Conservation (phyloP, 140 eudicot species). For the Stevia rebaudiana region DNA sequence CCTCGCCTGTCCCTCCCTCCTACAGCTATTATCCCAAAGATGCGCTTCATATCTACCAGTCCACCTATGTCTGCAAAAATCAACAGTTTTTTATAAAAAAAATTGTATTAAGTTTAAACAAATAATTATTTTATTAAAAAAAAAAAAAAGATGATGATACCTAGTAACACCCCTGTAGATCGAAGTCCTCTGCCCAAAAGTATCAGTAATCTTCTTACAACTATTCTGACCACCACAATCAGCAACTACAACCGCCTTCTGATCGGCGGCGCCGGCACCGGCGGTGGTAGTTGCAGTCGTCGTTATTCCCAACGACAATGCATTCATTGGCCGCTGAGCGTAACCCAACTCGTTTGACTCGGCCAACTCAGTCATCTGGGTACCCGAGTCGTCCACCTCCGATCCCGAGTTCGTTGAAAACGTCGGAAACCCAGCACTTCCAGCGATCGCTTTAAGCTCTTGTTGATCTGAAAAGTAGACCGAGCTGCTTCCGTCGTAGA, state of each 20-base stretch:
- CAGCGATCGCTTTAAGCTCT: conserved; percentile 45
- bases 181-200: conserved; percentile 95
- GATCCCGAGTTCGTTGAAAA: conserved; percentile 89
- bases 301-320: conserved; percentile 53
- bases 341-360: conserved; percentile 73
- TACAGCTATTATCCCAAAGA: conserved; percentile 99
- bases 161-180: conserved; percentile 97
- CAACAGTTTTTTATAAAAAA: not conserved
- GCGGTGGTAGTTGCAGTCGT: not conserved
- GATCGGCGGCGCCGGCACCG: not conserved
- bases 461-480: conserved; percentile 46
- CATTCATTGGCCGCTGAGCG: conserved; percentile 42
- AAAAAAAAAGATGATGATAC: not conserved
- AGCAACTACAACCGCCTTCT: conserved; percentile 54
- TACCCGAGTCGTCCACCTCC: conserved; percentile 78
- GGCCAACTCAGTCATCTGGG: conserved; percentile 50
- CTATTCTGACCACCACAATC: conserved; percentile 39
- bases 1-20: conserved; percentile 98
- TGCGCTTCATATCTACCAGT: conserved; percentile 99
- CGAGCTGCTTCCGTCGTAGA: conserved; percentile 52
- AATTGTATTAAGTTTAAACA: not conserved
- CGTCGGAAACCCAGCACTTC: conserved; percentile 55
- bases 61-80: conserved; percentile 84
- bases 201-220: conserved; percentile 75
- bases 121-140: not conserved